A percentile compares a stretch with the other conserved stretches of the same genome.
phyloP scores from a whole-genome alignment of 371 early-diverging fungal species.

The Capniomyces stellatus region DNA sequence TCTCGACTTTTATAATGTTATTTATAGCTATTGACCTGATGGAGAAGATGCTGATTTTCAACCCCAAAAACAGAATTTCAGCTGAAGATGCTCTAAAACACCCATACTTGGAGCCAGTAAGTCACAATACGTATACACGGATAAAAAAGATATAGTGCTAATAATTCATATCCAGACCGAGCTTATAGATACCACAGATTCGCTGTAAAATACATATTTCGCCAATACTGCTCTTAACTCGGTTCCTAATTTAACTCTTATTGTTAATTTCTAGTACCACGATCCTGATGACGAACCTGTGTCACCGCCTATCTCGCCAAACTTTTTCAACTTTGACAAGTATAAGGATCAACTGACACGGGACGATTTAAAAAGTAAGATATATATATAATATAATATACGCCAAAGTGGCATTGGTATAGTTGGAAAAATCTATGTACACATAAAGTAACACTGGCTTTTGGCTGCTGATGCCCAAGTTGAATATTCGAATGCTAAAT shows the following conservation, averaged over 20 bases:
- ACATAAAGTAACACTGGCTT: no score
- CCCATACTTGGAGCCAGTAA: slow-evolving; percentile 51
- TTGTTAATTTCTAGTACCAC: slow-evolving; percentile 63
- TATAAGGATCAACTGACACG: slow-evolving; percentile 68
- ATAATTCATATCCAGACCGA: no score
- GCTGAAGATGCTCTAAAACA: slow-evolving; percentile 84
- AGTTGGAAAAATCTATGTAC: background rate
- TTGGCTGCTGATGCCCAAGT: no score
- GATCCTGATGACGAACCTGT: slow-evolving; percentile 69
- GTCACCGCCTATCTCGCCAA: slow-evolving; percentile 54
- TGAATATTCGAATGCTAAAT: no score
- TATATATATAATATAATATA: no score
- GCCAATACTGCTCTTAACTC: no score
- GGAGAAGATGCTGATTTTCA: slow-evolving; percentile 80
- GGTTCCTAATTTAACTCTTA: no score
- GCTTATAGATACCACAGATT: no score
- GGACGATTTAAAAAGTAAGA: slow-evolving; percentile 48
- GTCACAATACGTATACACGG: no score
- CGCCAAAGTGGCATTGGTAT: background rate
- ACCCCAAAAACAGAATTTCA: slow-evolving; percentile 80
- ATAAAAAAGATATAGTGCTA: no score
- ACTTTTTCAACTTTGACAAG: slow-evolving; percentile 76
- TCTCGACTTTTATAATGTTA: background rate
- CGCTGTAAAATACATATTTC: background rate
- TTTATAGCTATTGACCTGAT: slow-evolving; percentile 65